phyloP scores from a whole-genome alignment of 768 basidiomycete species.

The Pisolithus albus region DNA sequence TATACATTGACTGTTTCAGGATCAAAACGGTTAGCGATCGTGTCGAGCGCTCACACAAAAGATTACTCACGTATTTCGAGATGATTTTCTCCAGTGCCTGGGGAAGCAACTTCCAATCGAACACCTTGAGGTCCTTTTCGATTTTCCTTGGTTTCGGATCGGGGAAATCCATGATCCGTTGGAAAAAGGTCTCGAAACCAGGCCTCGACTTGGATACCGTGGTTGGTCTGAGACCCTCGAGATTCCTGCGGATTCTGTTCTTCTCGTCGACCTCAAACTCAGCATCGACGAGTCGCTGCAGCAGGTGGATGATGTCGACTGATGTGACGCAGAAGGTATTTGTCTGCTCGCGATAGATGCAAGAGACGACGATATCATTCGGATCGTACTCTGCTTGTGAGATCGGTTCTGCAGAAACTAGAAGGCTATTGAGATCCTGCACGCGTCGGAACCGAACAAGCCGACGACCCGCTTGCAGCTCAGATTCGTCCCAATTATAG shows the following conservation, averaged over 20 bases:
- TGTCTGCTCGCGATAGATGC: constrained; percentile 79
- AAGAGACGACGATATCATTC: constrained; percentile 81
- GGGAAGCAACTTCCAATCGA: constrained; percentile 65
- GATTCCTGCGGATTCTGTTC: constrained; percentile 89
- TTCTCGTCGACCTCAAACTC: constrained; percentile 93
- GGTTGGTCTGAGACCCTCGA: constrained; percentile 86
- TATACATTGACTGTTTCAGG: constrained; percentile 39
- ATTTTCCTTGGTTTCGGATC: constrained; percentile 93
- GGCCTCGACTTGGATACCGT: constrained; percentile 84
- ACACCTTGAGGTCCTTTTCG: constrained; percentile 93
- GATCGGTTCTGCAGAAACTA: constrained; percentile 73
- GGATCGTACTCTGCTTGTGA: constrained; percentile 65
- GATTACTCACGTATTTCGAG: constrained; percentile 68
- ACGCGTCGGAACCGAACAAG: constrained; percentile 81
- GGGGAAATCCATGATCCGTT: constrained; percentile 93
- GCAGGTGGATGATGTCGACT: constrained; percentile 90
- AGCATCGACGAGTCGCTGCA: constrained; percentile 67
- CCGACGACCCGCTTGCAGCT: constrained; percentile 63
- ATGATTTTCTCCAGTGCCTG: constrained; percentile 74
- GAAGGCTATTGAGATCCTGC: constrained; percentile 70
- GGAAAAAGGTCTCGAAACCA: constrained; percentile 83
- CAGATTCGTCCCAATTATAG: constrained; percentile 55
- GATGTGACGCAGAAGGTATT: constrained; percentile 86
- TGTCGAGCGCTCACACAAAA: not conserved
- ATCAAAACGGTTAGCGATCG: constrained; percentile 1